These are phyloP conservation scores for Gossypium thurberi DNA, from an alignment of 345 rosid genomes.

Conservation along the genomic window DNA sequence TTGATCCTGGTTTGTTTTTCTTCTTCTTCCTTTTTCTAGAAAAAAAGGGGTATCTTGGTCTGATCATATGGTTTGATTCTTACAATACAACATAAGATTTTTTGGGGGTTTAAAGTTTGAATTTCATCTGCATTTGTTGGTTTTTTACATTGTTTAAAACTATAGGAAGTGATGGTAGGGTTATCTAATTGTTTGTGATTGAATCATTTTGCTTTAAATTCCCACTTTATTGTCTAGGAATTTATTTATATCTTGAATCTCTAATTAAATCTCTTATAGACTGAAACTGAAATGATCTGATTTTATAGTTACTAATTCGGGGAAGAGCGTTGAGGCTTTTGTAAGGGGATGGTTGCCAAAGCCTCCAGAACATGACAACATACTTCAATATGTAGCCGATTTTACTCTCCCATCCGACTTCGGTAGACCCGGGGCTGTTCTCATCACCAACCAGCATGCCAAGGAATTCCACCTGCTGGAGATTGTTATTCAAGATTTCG, in stretches of 20 bases:
- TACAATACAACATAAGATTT: neutral
- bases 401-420: conserved; percentile 60
- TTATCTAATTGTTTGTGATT: neutral
- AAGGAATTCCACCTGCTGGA: conserved; percentile 68
- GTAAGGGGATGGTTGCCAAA: conserved; percentile 69
- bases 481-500: conserved; percentile 58
- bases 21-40: neutral
- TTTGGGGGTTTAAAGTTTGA: neutral
- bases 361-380: conserved; percentile 36
- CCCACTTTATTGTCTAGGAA: neutral
- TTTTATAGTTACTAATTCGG: conserved; percentile 57
- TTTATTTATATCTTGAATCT: neutral
- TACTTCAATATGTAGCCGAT: conserved; percentile 59
- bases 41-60: neutral
- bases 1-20: conserved; percentile 62
- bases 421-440: conserved; percentile 76
- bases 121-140: neutral
- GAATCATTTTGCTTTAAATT: neutral
- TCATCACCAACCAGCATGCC: conserved; percentile 60
- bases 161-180: neutral
- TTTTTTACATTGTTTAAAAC: neutral
- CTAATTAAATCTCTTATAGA: neutral
- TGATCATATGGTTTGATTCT: neutral
- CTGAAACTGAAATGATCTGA: conserved; percentile 3
- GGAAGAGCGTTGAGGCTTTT: conserved; percentile 45